Base-by-base conservation (phyloP, 345 rosid species). In the Hibiscus trionum region DNA sequence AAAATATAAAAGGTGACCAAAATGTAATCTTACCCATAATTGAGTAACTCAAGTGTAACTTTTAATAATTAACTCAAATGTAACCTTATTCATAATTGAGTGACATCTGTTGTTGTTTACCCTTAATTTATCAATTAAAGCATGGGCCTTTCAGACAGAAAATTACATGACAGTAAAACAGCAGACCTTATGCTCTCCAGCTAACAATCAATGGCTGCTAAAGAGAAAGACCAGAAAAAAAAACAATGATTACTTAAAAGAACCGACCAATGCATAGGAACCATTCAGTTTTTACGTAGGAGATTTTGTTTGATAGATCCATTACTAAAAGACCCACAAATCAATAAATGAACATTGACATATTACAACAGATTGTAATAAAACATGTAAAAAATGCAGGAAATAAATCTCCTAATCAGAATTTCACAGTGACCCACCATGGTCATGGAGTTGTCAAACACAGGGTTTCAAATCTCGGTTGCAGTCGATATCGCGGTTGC, bases 271-370 rank as follows among this genome's bases (percentile, higher is more conserved):
- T n/a, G 72, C 27, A 31, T 53, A 8, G 46, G 26, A 60, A 50
- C 72, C 72, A 50, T 57, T 68, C 72, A 44, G 56, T 57, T 66
- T 42, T 66, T 3, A 66, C 11, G 56, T 12, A 66, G 47, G 70
- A 66, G 72, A 49, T 33, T 16, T 68, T 42, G 61, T 7, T n/a
- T 58, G 56, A 44, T 21, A 12, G 55, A 71, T 55, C 24, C 26
- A 55, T 15, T 26, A 10, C 27, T 0, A 55, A 17, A 37, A 42
- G 55, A 37, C 74, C 66, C 26, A 71, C 56, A 58, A 16, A 59
- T 59, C 52, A 55, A 33, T 71, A 4, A 71, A 59, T 21, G 61
- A 24, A 24, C 61, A 57, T 21, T 21, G 61, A 57, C 16, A 57
- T 11, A 24, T 57, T 15, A 24, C 61, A 57, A 57, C 33, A 57